Base-by-base conservation (phyloP, 345 rosid genomes). In the Eucalyptus fibrosa region DNA sequence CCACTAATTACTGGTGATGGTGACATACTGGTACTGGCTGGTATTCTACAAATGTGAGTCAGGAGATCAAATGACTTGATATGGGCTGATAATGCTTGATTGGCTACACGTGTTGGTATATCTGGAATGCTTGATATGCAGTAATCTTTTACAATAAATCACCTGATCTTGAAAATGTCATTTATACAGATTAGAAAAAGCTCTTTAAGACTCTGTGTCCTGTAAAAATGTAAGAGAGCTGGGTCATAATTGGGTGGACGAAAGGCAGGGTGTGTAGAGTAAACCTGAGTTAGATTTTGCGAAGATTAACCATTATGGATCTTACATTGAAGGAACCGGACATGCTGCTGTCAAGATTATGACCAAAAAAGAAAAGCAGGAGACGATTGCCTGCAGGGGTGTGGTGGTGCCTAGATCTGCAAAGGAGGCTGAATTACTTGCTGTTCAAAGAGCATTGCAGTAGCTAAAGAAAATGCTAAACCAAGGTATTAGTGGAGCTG, bases 161-260 rank as follows among this genome's bases (percentile, higher is more conserved):
- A 60, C 69, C 4, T 28, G 32, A 28, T 60, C n/a, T 1, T 28
- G 69, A 24, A 60, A 60, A 2, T 12, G 8, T 60, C n/a, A 12
- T n/a, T 28, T 13, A 12, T 13, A 60, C 1, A 60, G 7, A 13
- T 60, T 60, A 60, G 0, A 5, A 60, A 17, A 60, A 60, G 32
- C n/a, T 60, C 69, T 24, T 60, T 60, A 6, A 28, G 69, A 28
- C 3, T 60, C 0, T 5, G 4, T 12, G 1, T 5, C 69, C 32
- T 60, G 16, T 28, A 60, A 51, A 51, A 17, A 60, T 12, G 69
- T 12, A 28, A 60, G 69, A 60, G 69, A 60, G n/a, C 32, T 28
- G 1, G n/a, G 32, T 28, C 32, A 60, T 12, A 14, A 28, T 28
- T 60, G 16, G 67, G 6, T 60, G 69, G 69, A 28, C 0, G 21